A percentile compares a stretch with the other conserved stretches of the same genome.
These are phyloP conservation scores for Fusarium sp. DNA, from an alignment of 2,329 filamentous ascomycete species.

Conservation along the genomic window DNA sequence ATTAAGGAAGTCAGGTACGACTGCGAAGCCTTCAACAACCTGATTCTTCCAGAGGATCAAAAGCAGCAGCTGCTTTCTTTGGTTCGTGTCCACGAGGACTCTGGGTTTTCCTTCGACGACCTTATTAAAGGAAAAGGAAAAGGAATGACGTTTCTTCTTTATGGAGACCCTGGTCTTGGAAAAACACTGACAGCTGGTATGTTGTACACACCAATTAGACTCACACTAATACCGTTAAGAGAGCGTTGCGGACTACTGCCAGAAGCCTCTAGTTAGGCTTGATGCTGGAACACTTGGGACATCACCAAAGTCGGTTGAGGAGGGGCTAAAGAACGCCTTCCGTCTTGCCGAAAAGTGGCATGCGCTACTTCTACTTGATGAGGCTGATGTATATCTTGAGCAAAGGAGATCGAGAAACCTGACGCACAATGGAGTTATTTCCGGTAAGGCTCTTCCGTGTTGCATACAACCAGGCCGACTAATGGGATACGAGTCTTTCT, in stretches of 20 bases:
- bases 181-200: neutral
- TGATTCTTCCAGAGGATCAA: neutral
- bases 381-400: neutral
- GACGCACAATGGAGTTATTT: neutral
- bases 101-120: neutral
- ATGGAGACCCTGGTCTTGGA: neutral
- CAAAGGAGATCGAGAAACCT: neutral
- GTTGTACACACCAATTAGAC: too few relatives aligned
- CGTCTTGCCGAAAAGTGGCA: neutral
- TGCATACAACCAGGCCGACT: neutral
- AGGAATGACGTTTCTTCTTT: neutral
- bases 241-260: neutral
- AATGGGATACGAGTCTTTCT: neutral
- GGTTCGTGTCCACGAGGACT: neutral
- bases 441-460: neutral
- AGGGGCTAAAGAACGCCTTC: neutral
- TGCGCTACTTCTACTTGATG: neutral
- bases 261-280: neutral
- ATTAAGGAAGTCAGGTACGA: neutral
- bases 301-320: neutral
- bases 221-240: neutral
- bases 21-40: neutral
- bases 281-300: neutral
- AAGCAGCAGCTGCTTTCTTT: neutral
- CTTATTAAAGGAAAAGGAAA: neutral